phyloP scores from a whole-genome alignment of 2,329 filamentous ascomycete species.

The Claviceps pazoutovae region DNA sequence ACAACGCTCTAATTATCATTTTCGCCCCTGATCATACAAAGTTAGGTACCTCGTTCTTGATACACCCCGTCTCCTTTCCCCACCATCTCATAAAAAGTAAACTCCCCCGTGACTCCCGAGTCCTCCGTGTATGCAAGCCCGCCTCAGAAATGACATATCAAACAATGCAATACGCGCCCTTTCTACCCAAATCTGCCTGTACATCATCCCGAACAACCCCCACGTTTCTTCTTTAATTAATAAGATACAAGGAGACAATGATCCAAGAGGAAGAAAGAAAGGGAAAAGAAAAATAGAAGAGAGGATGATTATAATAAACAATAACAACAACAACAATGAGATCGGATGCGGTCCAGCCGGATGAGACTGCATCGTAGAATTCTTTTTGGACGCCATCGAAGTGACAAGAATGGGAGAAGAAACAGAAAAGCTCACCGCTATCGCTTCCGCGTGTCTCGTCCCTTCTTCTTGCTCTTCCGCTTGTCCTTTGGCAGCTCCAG shows the following conservation, averaged over 20 bases:
- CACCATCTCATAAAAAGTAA: neutral
- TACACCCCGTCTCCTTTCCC: no score
- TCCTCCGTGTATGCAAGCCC: neutral
- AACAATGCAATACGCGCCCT: neutral
- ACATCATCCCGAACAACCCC: neutral
- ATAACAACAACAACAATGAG: neutral
- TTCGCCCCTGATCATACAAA: no score
- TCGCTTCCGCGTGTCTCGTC: constrained; percentile 41
- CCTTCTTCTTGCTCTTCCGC: constrained; percentile 46
- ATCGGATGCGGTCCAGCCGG: neutral
- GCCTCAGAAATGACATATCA: neutral
- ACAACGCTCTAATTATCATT: no score
- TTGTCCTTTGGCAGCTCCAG: constrained; percentile 51
- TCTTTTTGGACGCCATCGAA: no score
- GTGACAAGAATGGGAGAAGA: no score
- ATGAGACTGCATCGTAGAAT: neutral
- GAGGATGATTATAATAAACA: neutral
- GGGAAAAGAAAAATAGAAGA: neutral
- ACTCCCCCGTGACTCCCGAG: neutral
- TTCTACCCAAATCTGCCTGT: neutral
- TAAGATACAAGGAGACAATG: neutral
- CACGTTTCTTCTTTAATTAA: neutral
- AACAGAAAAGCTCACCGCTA: constrained; percentile 20
- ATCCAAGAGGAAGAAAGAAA: neutral
- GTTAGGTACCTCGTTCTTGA: no score